Evolutionary conservation across 805 yeast genomes (phyloP).

Genomic region (Nakazawaea holstii): DNA sequence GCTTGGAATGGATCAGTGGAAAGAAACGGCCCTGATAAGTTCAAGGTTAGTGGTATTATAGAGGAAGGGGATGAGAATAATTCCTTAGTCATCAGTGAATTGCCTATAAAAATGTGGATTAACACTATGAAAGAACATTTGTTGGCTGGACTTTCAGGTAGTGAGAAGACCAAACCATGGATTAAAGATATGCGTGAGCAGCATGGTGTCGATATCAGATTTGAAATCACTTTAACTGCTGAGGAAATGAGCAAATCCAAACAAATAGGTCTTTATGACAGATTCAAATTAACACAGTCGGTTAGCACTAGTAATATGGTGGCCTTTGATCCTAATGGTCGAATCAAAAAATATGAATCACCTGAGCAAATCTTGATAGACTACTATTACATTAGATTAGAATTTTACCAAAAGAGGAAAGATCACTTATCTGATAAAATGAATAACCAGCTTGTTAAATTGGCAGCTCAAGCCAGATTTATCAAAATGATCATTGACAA

Average conservation of each 20-base stretch:
- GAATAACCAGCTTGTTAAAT: constrained; percentile 68
- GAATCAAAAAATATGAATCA: constrained; percentile 74
- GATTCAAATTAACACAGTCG: constrained; percentile 71
- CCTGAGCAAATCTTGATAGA: constrained; percentile 78
- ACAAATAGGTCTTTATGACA: constrained; percentile 72
- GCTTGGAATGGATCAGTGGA: constrained; percentile 91
- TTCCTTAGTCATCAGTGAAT: constrained; percentile 83
- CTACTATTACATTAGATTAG: constrained; percentile 81
- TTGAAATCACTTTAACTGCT: constrained; percentile 64
- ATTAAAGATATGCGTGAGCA: constrained; percentile 94
- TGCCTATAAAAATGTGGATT: constrained; percentile 93
- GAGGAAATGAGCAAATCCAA: constrained; percentile 82
- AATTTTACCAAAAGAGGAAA: constrained; percentile 86
- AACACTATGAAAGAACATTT: constrained; percentile 82
- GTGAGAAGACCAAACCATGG: constrained; percentile 74
- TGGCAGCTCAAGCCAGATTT: constrained; percentile 83
- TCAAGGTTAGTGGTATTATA: constrained; percentile 71
- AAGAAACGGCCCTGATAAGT: constrained; percentile 58
- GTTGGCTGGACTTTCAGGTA: constrained; percentile 67
- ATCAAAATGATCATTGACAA: constrained; percentile 84
- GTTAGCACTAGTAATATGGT: constrained; percentile 85
- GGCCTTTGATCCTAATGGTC: constrained; percentile 86
- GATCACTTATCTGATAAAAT: constrained; percentile 67
- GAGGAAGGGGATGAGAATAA: constrained; percentile 68
- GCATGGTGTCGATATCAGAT: constrained; percentile 76